Conservation (phyloP, 352 stramenopile species). For the Phytophthora palmivora region DNA sequence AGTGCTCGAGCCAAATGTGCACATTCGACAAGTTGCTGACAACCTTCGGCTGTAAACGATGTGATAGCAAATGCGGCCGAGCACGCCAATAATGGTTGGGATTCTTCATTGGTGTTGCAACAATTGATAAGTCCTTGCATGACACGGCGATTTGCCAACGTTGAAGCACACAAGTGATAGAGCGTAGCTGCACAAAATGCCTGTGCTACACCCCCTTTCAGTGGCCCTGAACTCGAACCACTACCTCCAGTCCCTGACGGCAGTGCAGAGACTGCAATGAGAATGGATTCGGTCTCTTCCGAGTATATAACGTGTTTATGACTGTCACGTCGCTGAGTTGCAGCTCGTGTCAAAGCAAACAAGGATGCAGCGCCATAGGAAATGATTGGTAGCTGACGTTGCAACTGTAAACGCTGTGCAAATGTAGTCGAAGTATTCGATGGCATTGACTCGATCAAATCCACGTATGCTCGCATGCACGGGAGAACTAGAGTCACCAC, state of each 20-base stretch:
- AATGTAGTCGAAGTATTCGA: slow-evolving; percentile 7
- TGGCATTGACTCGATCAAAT: slow-evolving; percentile 8
- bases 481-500: slow-evolving; percentile 60
- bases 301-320: slow-evolving; percentile 56
- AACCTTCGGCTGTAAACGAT: slow-evolving; percentile 71
- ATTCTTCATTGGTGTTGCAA: slow-evolving; percentile 79
- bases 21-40: slow-evolving; percentile 56
- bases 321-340: slow-evolving; percentile 58
- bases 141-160: slow-evolving; percentile 50
- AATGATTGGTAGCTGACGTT: slow-evolving; percentile 48
- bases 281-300: slow-evolving; percentile 42
- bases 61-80: slow-evolving; percentile 82
- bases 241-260: slow-evolving; percentile 14
- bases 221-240: background rate
- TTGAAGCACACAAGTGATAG: slow-evolving; percentile 77
- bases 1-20: slow-evolving; percentile 64
- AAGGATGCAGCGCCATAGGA: slow-evolving; percentile 58
- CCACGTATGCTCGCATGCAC: slow-evolving; percentile 43
- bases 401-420: slow-evolving; percentile 28
- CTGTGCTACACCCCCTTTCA: slow-evolving; percentile 46
- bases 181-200: slow-evolving; percentile 79
- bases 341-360: slow-evolving; percentile 62
- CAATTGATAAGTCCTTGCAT: slow-evolving; percentile 72
- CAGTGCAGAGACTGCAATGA: slow-evolving; percentile 62
- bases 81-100: slow-evolving; percentile 71